Conservation (phyloP, 2,329 filamentous ascomycete species). For the Orbilia ellipsospora region DNA sequence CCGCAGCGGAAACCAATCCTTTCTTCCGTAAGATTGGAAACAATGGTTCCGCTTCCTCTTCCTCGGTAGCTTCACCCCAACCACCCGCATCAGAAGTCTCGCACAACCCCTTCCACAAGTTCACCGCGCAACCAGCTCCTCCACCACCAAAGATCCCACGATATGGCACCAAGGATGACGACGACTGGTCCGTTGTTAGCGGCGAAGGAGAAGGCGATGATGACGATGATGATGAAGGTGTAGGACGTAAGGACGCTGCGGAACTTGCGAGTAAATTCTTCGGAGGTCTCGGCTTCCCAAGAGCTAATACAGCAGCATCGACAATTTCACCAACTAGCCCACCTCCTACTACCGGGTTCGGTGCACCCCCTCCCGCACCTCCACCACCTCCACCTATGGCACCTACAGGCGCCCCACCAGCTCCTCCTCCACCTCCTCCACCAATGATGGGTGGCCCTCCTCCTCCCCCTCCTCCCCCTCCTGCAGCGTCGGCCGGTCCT, state of each 20-base stretch:
- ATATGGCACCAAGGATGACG: constrained; percentile 72
- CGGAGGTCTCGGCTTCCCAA: constrained; percentile 93
- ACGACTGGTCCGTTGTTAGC: constrained; percentile 85
- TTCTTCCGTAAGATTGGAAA: constrained; percentile 80
- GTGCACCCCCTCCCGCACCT: constrained; percentile 60
- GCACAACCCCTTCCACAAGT: constrained; percentile 67
- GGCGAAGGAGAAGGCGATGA: constrained; percentile 70
- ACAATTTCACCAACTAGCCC: constrained; percentile 65
- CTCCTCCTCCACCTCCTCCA: constrained; percentile 61
- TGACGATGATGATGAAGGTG: constrained; percentile 78
- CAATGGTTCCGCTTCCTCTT: constrained; percentile 60
- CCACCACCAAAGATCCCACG: constrained; percentile 59
- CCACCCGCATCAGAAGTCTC: constrained; percentile 67
- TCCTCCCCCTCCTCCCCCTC: constrained; percentile 63
- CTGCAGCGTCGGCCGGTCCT: constrained; percentile 59
- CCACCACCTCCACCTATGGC: constrained; percentile 59
- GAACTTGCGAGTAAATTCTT: constrained; percentile 95
- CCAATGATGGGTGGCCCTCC: constrained; percentile 60
- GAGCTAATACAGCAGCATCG: constrained; percentile 74
- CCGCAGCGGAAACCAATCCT: constrained; percentile 85
- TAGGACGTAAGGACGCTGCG: constrained; percentile 84
- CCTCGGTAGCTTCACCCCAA: constrained; percentile 64
- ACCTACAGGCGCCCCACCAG: constrained; percentile 54
- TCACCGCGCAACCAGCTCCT: constrained; percentile 59
- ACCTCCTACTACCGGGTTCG: constrained; percentile 64